Percentiles rank a stretch among this genome's conserved stretches.
These are phyloP conservation scores for Gossypium raimondii DNA, from an alignment of 345 rosid genomes.

Conservation along the genomic window DNA sequence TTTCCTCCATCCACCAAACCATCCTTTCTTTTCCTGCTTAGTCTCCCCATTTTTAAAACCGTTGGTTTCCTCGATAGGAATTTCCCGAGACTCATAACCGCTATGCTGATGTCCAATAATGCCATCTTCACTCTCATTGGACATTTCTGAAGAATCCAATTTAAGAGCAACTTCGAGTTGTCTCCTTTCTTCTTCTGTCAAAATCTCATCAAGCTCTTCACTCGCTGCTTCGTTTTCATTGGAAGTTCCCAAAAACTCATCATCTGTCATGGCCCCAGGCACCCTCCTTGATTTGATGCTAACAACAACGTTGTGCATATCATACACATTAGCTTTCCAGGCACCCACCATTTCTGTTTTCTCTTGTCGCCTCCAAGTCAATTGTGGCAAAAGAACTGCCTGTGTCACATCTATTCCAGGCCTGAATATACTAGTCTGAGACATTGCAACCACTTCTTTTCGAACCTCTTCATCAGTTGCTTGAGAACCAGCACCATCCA, in stretches of 20 bases:
- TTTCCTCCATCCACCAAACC: conserved; percentile 97
- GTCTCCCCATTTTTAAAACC: conserved; percentile 42
- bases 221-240: conserved; percentile 70
- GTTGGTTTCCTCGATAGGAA: conserved; percentile 57
- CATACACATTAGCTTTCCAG: conserved; percentile 96
- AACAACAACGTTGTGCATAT: conserved; percentile 95
- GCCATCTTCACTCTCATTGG: conserved; percentile 50
- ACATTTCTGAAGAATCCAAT: conserved; percentile 58
- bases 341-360: conserved; percentile 82
- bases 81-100: conserved; percentile 76
- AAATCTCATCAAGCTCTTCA: conserved; percentile 69
- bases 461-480: conserved; percentile 83
- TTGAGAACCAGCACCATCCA: conserved; percentile 82
- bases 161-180: conserved; percentile 89
- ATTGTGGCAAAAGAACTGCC: conserved; percentile 82
- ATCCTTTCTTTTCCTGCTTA: conserved; percentile 85
- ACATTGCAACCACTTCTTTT: conserved; percentile 90
- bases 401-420: conserved; percentile 97
- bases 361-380: conserved; percentile 95
- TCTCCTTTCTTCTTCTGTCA: conserved; percentile 86
- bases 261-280: conserved; percentile 95
- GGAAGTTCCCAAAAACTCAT: conserved; percentile 69
- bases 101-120: conserved; percentile 58
- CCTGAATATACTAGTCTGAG: conserved; percentile 83
- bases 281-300: conserved; percentile 90